phyloP scores from a whole-genome alignment of 176 grass and related monocot genomes.

The Rhynchospora tenuis region DNA sequence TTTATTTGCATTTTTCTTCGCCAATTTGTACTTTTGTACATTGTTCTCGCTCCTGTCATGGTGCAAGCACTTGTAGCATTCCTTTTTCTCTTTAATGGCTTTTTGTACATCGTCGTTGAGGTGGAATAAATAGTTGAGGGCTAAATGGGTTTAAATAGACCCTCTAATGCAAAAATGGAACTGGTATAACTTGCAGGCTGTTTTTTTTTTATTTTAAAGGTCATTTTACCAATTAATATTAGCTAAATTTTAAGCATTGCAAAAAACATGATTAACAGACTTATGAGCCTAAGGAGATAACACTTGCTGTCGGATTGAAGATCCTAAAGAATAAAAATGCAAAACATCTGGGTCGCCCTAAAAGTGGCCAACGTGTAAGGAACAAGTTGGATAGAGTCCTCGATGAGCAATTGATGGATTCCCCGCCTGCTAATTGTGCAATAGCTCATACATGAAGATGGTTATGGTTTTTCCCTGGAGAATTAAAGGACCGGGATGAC shows the following conservation, averaged over 20 bases:
- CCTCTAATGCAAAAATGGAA: neutral
- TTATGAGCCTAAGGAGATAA: conserved; percentile 46
- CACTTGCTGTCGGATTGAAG: conserved; percentile 53
- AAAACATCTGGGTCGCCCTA: conserved; percentile 61
- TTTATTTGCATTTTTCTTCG: too few relatives aligned
- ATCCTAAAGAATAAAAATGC: conserved; percentile 61
- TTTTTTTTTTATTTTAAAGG: neutral
- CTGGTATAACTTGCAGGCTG: neutral
- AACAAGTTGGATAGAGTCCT: neutral
- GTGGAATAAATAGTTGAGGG: neutral
- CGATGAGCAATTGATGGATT: neutral
- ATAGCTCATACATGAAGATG: neutral
- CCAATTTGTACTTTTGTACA: too few relatives aligned
- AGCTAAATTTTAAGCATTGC: conserved; percentile 8
- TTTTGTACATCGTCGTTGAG: too few relatives aligned
- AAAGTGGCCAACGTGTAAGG: neutral
- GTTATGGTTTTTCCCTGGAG: neutral
- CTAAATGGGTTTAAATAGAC: neutral
- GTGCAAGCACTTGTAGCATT: too few relatives aligned
- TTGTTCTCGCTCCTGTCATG: too few relatives aligned
- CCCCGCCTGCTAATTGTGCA: neutral
- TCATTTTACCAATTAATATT: conserved; percentile 1
- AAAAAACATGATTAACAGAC: conserved; percentile 39
- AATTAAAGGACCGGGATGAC: neutral
- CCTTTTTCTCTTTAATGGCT: too few relatives aligned